phyloP scores from a whole-genome alignment of 208 protist species.

The Balamuthia mandrillaris region DNA sequence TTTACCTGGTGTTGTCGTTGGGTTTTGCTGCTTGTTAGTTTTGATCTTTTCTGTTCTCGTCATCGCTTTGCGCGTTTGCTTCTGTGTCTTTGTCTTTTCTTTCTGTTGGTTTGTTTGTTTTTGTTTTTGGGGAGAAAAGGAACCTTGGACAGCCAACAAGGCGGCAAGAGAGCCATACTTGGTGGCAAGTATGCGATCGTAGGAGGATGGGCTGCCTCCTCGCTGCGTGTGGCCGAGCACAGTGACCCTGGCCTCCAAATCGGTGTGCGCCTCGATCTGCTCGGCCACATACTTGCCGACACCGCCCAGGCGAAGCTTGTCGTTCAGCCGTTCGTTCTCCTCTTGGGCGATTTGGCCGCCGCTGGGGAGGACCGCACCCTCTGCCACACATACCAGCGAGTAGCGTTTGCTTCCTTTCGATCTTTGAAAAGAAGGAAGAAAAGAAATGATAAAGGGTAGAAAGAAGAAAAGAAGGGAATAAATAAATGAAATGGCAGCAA shows the following conservation, averaged over 20 bases:
- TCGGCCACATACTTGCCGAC: slow-evolving; percentile 25
- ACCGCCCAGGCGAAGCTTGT: slow-evolving; percentile 1
- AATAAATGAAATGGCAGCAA: no score
- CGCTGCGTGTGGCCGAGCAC: slow-evolving; percentile 71
- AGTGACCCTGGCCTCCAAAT: slow-evolving; percentile 29
- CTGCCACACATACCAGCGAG: neutral
- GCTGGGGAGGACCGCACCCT: neutral
- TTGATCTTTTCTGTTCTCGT: no score
- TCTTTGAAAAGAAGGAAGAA: no score
- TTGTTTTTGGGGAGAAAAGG: no score
- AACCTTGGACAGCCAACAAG: neutral
- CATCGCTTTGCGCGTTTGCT: no score
- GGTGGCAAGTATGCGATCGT: slow-evolving; percentile 59
- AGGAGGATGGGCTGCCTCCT: slow-evolving; percentile 64
- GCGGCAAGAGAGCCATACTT: neutral
- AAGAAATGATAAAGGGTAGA: no score
- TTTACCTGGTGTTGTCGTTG: no score
- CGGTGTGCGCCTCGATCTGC: neutral
- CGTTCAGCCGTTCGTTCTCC: no score
- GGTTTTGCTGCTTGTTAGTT: no score
- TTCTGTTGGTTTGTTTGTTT: no score
- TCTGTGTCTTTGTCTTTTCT: no score
- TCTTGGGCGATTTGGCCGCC: neutral
- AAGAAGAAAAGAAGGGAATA: no score
- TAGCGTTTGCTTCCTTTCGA: neutral